Percentiles rank a stretch among this genome's conserved stretches.
phyloP scores from a whole-genome alignment of 495 filamentous ascomycete species.

The Ramalina intermedia region DNA sequence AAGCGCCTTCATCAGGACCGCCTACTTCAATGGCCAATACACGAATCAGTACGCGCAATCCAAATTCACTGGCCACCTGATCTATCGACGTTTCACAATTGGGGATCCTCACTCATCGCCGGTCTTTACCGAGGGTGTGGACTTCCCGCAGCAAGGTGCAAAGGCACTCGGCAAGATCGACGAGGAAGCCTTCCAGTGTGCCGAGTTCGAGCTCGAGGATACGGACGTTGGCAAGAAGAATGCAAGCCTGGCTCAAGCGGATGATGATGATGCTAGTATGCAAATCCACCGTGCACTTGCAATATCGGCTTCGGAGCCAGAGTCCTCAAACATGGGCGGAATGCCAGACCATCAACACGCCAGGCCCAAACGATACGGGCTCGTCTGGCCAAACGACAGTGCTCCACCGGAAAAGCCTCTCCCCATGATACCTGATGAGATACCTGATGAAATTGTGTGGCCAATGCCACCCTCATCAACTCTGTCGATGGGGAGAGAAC shows the following conservation, averaged over 20 bases:
- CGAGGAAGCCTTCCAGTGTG: slow-evolving; percentile 2
- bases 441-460: background rate
- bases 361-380: background rate
- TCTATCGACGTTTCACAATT: slow-evolving; percentile 11
- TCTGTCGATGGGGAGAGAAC: background rate
- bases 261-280: too few species aligned
- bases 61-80: slow-evolving; percentile 12
- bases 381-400: background rate
- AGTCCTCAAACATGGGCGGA: background rate
- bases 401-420: background rate
- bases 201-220: slow-evolving; percentile 6
- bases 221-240: background rate
- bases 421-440: background rate
- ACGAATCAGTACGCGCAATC: slow-evolving; percentile 15
- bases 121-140: slow-evolving; percentile 9
- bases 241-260: background rate
- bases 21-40: slow-evolving; percentile 15
- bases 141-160: slow-evolving; percentile 4
- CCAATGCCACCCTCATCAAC: background rate
- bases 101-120: slow-evolving; percentile 4
- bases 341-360: background rate
- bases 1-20: slow-evolving; percentile 14
- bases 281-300: too few species aligned
- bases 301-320: too few species aligned
- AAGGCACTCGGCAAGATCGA: slow-evolving; percentile 5